Percentiles rank a stretch among this genome's conserved stretches.
Conservation (phyloP, 441 rosid species). For the Erysimum cheiri region DNA sequence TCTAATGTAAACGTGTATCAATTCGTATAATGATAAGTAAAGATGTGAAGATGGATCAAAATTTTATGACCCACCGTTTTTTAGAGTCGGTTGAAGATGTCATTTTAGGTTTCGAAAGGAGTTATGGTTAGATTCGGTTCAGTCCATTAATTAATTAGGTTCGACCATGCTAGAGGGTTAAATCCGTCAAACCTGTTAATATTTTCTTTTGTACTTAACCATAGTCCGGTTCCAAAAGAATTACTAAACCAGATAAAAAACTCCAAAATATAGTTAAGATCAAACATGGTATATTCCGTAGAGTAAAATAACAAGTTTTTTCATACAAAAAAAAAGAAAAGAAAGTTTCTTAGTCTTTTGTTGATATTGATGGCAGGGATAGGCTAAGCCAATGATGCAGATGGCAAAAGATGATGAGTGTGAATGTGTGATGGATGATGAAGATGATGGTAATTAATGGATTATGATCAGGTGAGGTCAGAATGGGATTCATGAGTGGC, state of each 20-base stretch:
- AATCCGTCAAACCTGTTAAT: neutral
- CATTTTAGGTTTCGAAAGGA: too few relatives aligned
- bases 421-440: conserved; percentile 13
- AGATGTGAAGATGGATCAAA: too few relatives aligned
- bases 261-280: neutral
- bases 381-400: conserved; percentile 29
- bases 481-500: conserved; percentile 23
- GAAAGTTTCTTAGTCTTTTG: neutral
- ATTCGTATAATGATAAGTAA: too few relatives aligned
- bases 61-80: too few relatives aligned
- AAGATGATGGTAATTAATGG: neutral
- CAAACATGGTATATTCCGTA: neutral
- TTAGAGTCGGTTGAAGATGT: too few relatives aligned
- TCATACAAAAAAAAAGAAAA: too few relatives aligned
- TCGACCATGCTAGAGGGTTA: neutral
- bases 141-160: too few relatives aligned
- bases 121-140: neutral
- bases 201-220: neutral
- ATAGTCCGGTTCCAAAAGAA: neutral
- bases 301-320: conserved; percentile 2
- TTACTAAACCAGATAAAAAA: neutral
- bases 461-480: conserved; percentile 20
- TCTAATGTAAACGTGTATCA: too few relatives aligned
- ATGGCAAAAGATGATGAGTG: conserved; percentile 41
- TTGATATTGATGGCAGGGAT: conserved; percentile 23